Percentiles rank a stretch among this genome's conserved stretches.
These are phyloP conservation scores for Diaporthe humulicola DNA, from an alignment of 2,329 filamentous ascomycete species.

Conservation along the genomic window DNA sequence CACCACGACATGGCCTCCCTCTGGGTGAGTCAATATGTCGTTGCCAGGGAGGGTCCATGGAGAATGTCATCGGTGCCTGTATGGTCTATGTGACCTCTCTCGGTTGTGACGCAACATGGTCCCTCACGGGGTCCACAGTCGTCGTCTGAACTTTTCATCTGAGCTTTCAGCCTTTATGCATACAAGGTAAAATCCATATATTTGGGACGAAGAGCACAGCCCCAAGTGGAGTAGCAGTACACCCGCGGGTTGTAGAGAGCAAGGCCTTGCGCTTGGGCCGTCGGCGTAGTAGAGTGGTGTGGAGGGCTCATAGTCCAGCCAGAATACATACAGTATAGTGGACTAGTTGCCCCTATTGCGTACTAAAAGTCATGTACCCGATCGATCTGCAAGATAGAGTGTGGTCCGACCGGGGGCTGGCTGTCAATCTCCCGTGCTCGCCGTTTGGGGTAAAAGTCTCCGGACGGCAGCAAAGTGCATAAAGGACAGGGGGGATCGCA, in stretches of 20 bases:
- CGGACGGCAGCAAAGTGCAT: conserved; percentile 12
- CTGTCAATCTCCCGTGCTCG: conserved; percentile 27
- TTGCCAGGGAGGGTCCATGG: conserved; percentile 23
- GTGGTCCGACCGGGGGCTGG: conserved; percentile 10
- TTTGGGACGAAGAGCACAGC: conserved; percentile 27
- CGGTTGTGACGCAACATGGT: conserved; percentile 13
- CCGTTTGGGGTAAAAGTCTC: conserved; percentile 31
- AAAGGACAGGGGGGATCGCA: conserved; percentile 19
- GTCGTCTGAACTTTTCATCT: conserved; percentile 29
- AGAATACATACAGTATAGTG: background rate
- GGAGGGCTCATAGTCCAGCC: background rate
- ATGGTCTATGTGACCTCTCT: conserved; percentile 2
- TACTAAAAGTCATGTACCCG: conserved; percentile 11
- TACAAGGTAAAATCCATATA: conserved; percentile 27
- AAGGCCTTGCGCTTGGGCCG: background rate
- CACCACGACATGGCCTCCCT: conserved; percentile 3
- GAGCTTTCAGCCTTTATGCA: conserved; percentile 21
- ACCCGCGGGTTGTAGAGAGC: background rate
- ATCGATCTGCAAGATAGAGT: conserved; percentile 32
- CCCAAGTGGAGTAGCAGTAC: conserved; percentile 16
- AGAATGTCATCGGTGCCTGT: conserved; percentile 11
- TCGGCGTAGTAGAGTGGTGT: conserved; percentile 1
- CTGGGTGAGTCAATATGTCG: background rate
- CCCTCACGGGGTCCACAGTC: conserved; percentile 10
- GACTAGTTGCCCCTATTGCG: background rate